A percentile compares a stretch with the other conserved stretches of the same genome.
Evolutionary conservation across 352 stramenopile genomes (phyloP).

Genomic region (Phytopythium mirpurense): DNA sequence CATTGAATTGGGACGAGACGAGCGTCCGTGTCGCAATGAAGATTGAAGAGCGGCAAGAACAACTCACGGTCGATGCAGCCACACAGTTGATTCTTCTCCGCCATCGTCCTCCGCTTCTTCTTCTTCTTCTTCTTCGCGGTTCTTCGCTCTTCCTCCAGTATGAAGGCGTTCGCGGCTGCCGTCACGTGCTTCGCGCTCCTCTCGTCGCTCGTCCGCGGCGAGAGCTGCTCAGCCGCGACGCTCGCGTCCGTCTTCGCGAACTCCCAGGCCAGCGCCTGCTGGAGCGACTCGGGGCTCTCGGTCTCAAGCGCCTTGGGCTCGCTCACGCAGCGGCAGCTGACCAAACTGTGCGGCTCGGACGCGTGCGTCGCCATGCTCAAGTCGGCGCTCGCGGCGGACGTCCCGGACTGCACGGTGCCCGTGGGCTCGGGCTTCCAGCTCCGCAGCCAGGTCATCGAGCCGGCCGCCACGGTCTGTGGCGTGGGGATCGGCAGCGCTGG

Average conservation of each 20-base stretch:
- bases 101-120: no score
- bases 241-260: background rate
- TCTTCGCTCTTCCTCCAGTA: no score
- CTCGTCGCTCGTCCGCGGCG: background rate
- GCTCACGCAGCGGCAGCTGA: conserved; percentile 3
- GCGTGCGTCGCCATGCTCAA: conserved; percentile 13
- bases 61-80: no score
- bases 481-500: no score
- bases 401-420: conserved; percentile 12
- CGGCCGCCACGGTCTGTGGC: conserved; percentile 12
- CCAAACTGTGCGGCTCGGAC: conserved; percentile 6
- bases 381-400: conserved; percentile 9
- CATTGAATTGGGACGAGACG: no score
- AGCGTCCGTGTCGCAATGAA: no score
- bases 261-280: background rate
- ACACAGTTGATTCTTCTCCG: no score
- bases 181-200: background rate
- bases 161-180: background rate
- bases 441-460: conserved; percentile 13
- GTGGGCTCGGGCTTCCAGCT: conserved; percentile 8
- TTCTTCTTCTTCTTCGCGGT: no score
- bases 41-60: no score
- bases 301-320: background rate
- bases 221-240: background rate
- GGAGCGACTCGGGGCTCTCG: background rate